Percentiles rank a stretch among this genome's conserved stretches.
Conservation (phyloP, 371 early-diverging fungal genomes). For the Furculomyces boomerangus region DNA sequence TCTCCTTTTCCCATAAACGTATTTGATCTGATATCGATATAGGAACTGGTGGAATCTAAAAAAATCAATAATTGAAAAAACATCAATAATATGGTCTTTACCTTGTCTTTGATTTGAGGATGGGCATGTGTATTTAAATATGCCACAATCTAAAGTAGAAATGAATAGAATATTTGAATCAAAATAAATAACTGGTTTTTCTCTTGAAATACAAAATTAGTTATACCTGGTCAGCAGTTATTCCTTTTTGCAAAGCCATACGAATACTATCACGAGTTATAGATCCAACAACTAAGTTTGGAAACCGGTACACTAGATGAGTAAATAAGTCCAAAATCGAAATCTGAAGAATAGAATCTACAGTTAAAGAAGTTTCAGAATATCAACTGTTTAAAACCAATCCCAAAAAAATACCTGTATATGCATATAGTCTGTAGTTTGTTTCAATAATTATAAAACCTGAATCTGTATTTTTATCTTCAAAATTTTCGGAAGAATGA, state of each 20-base stretch:
- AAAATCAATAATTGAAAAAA: slow-evolving; percentile 16
- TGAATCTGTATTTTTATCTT: slow-evolving; percentile 9
- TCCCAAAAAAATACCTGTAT: slow-evolving; percentile 33
- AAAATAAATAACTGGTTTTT: slow-evolving; percentile 25
- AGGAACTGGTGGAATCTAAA: slow-evolving; percentile 77
- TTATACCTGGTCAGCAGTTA: slow-evolving; percentile 78
- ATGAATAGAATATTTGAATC: slow-evolving; percentile 12
- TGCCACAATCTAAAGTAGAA: slow-evolving; percentile 38
- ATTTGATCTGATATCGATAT: slow-evolving; percentile 93
- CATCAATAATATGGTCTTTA: not conserved
- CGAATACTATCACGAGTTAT: slow-evolving; percentile 86
- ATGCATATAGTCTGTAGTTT: slow-evolving; percentile 88
- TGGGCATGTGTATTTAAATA: slow-evolving; percentile 83
- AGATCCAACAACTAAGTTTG: slow-evolving; percentile 86
- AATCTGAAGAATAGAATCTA: slow-evolving; percentile 86
- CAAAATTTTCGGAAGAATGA: not conserved
- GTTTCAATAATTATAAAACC: slow-evolving; percentile 80
- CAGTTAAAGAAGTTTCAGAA: not conserved
- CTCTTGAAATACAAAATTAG: not conserved
- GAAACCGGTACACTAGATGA: slow-evolving; percentile 63
- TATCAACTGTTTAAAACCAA: not conserved
- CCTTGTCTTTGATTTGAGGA: slow-evolving; percentile 50
- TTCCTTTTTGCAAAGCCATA: slow-evolving; percentile 78
- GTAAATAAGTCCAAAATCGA: slow-evolving; percentile 91
- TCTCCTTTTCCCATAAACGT: slow-evolving; percentile 91